A percentile compares a stretch with the other conserved stretches of the same genome.
Conservation (phyloP, 2,329 filamentous ascomycete species). For the Thyridium curvatum region DNA sequence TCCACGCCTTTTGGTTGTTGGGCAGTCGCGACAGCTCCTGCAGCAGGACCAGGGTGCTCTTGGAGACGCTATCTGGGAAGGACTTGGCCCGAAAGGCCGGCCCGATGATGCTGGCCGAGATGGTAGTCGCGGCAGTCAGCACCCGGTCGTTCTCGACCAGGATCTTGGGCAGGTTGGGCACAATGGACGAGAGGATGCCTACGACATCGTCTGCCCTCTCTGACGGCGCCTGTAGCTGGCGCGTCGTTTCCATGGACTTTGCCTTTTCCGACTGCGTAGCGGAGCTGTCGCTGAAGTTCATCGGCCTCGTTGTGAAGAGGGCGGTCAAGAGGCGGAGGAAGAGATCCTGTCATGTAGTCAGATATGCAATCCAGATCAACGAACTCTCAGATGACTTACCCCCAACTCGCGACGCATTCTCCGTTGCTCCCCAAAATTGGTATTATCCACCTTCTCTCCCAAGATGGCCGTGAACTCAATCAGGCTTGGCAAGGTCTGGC, state of each 20-base stretch:
- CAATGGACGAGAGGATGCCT: conserved; percentile 69
- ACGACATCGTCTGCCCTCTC: conserved; percentile 69
- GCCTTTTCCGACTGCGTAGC: conserved; percentile 29
- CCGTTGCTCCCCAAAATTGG: conserved; percentile 89
- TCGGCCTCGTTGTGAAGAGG: conserved; percentile 85
- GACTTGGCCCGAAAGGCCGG: conserved; percentile 77
- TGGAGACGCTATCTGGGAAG: conserved; percentile 80
- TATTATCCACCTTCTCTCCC: conserved; percentile 95
- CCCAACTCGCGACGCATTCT: conserved; percentile 88
- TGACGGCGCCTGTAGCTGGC: conserved; percentile 22
- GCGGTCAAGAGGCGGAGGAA: conserved; percentile 83
- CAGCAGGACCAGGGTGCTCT: conserved; percentile 64
- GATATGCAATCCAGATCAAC: not conserved
- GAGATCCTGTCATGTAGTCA: conserved; percentile 59
- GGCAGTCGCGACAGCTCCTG: conserved; percentile 71
- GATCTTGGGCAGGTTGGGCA: conserved; percentile 75
- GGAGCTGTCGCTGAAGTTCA: conserved; percentile 57
- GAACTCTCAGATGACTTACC: conserved; percentile 42
- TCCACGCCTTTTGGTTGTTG: conserved; percentile 83
- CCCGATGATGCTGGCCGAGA: conserved; percentile 76
- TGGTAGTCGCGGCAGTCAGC: conserved; percentile 67
- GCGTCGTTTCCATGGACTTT: conserved; percentile 27
- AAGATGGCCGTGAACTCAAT: conserved; percentile 85
- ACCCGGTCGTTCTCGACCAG: conserved; percentile 83
- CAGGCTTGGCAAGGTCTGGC: conserved; percentile 79